Conservation (phyloP, 2,329 filamentous ascomycete species). For the Chalaropsis thielavioides region DNA sequence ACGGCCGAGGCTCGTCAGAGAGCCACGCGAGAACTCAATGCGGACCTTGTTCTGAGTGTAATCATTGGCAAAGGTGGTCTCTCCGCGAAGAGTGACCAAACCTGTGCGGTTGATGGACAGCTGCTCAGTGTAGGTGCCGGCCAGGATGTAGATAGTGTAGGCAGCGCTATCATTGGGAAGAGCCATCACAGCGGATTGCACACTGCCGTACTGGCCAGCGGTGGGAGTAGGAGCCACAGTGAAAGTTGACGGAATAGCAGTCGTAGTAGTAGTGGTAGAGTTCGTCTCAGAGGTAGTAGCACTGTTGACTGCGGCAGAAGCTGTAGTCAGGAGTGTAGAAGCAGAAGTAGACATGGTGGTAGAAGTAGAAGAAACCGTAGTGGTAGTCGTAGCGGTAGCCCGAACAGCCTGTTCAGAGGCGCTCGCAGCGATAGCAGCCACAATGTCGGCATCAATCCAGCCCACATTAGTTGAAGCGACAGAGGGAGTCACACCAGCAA, state of each 20-base stretch:
- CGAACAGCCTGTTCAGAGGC: neutral
- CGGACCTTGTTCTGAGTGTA: conserved; percentile 46
- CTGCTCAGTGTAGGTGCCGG: conserved; percentile 46
- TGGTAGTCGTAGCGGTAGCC: neutral
- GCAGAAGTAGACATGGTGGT: neutral
- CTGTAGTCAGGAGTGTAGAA: neutral
- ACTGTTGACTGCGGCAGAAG: neutral
- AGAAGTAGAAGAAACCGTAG: neutral
- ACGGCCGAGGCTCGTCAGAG: conserved; percentile 2
- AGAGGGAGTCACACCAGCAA: conserved; percentile 24
- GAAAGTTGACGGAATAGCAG: conserved; percentile 1
- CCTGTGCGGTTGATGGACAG: conserved; percentile 39
- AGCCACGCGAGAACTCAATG: conserved; percentile 27
- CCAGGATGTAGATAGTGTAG: conserved; percentile 27
- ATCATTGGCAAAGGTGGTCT: conserved; percentile 36
- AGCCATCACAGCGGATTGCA: conserved; percentile 21
- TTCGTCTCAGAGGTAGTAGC: neutral
- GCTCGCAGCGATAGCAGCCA: conserved; percentile 18
- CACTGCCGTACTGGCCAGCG: conserved; percentile 20
- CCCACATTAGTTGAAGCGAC: conserved; percentile 24
- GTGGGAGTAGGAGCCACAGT: conserved; percentile 13
- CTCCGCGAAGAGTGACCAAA: conserved; percentile 42
- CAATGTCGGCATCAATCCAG: conserved; percentile 27
- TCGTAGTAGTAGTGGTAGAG: neutral
- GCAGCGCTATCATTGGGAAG: conserved; percentile 20